These are phyloP conservation scores for Petunia secreta DNA, from an alignment of 257 asterid species.

Conservation along the genomic window DNA sequence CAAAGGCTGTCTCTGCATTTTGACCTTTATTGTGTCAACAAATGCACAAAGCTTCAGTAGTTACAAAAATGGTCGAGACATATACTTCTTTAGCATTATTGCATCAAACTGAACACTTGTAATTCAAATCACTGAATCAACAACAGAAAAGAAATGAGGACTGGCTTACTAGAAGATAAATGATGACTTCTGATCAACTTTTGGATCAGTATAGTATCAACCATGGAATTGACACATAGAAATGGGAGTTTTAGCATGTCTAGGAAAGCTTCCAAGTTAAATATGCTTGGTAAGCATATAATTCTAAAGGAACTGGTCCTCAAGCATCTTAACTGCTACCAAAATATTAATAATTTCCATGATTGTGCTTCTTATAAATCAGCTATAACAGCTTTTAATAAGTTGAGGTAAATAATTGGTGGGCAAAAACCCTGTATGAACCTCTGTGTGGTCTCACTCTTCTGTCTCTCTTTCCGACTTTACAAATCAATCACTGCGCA, in stretches of 20 bases:
- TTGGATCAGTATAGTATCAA: neutral
- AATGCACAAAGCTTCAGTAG: neutral
- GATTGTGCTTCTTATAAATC: neutral
- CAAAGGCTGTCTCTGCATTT: neutral
- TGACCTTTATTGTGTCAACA: slow-evolving; percentile 1
- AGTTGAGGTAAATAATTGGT: neutral
- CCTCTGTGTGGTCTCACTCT: neutral
- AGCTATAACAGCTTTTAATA: neutral
- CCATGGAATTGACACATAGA: neutral
- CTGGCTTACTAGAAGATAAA: slow-evolving; percentile 4
- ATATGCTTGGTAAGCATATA: neutral
- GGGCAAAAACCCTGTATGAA: neutral
- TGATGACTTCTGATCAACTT: neutral
- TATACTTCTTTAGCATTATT: neutral
- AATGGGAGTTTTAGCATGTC: neutral
- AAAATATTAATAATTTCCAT: neutral
- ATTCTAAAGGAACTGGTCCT: neutral
- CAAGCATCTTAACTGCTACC: neutral
- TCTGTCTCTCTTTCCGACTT: slow-evolving; percentile 6
- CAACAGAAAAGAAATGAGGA: neutral
- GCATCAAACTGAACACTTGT: neutral
- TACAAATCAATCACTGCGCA: neutral
- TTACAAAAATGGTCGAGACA: neutral
- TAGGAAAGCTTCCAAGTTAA: neutral
- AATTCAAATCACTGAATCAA: neutral